These are phyloP conservation scores for Amanita exitialis DNA, from an alignment of 768 basidiomycete genomes.

Conservation along the genomic window DNA sequence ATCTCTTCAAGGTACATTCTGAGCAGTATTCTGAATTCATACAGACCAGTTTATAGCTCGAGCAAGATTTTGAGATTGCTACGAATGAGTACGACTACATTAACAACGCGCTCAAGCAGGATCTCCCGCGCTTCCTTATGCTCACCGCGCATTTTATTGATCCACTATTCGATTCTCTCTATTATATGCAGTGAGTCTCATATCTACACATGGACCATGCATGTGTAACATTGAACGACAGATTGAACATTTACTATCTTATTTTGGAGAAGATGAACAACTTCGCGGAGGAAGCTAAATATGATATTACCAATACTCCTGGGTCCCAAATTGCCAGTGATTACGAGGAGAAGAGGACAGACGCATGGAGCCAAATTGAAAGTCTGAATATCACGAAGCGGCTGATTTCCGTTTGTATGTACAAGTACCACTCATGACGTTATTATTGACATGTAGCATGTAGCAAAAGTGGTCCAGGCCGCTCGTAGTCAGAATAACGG, in stretches of 20 bases:
- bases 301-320: slow-evolving; percentile 54
- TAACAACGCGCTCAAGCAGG: slow-evolving; percentile 82
- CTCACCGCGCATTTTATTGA: slow-evolving; percentile 87
- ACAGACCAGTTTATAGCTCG: slow-evolving; percentile 40
- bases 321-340: slow-evolving; percentile 63
- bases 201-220: background rate
- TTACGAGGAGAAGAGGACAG: slow-evolving; percentile 77
- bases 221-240: slow-evolving; percentile 18
- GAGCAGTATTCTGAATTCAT: slow-evolving; percentile 11
- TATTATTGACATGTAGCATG: background rate
- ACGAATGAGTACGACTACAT: slow-evolving; percentile 91
- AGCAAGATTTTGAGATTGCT: slow-evolving; percentile 92
- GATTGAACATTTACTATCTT: slow-evolving; percentile 89
- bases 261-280: slow-evolving; percentile 89
- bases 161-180: slow-evolving; percentile 97
- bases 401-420: slow-evolving; percentile 76
- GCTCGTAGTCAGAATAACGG: slow-evolving; percentile 25
- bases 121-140: slow-evolving; percentile 87
- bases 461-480: slow-evolving; percentile 62
- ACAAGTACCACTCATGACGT: background rate
- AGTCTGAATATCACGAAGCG: slow-evolving; percentile 75
- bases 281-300: slow-evolving; percentile 73
- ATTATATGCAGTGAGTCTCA: slow-evolving; percentile 88
- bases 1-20: slow-evolving; percentile 73
- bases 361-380: slow-evolving; percentile 73